Evolutionary conservation across 2,329 filamentous ascomycete genomes (phyloP), one percentile per base, ranked within the genome.

Genomic region (Xylaria polymorpha): DNA sequence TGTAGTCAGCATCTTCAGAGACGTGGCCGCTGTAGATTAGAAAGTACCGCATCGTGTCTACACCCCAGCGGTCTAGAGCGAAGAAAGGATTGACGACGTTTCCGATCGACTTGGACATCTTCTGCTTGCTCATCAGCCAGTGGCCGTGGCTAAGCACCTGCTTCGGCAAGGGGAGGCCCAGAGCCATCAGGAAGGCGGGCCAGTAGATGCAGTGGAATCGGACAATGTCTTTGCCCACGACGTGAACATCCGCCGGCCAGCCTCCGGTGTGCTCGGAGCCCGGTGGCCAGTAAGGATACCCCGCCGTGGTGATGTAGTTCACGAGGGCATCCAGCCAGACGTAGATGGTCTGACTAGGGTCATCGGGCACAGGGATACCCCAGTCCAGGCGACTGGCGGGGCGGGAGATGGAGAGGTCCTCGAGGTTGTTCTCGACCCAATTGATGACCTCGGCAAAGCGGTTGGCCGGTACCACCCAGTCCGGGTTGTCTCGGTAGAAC

Each of bases 181-280:
- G 84, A 1, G 96, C 95, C 86, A 99, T 91, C 18, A 99, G 89
- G 74, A 99, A 92, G 3, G 96, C 96, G 0, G 96, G 96, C 96
- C 97, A 99, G 84, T 99, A 99, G 57, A 99, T 91, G 80, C 93
- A 95, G 79, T 99, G 97, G 80, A 99, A 99, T 20, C 94, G 91
- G 66, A 97, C 85, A 73, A 99, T 99, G 79, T 99, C 96, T 81
- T 99, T 99, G 58, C 96, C 96, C 64, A 99, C 91, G 32, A 99
- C 89, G 55, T 99, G 96, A 20, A 96, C 86, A 79, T 99, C 91
- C 9, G 94, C 93, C 4, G 96, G 96, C 95, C 96, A 99, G 29
- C 92, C 90, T 59, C 87, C 86, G 22, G 82, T 83, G 15, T 84
- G 79, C 68, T 92, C 88, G 4, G 86, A 82, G 1, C 89, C 89